Conservation (phyloP, 768 basidiomycete genomes). For the Mycena galopus region DNA sequence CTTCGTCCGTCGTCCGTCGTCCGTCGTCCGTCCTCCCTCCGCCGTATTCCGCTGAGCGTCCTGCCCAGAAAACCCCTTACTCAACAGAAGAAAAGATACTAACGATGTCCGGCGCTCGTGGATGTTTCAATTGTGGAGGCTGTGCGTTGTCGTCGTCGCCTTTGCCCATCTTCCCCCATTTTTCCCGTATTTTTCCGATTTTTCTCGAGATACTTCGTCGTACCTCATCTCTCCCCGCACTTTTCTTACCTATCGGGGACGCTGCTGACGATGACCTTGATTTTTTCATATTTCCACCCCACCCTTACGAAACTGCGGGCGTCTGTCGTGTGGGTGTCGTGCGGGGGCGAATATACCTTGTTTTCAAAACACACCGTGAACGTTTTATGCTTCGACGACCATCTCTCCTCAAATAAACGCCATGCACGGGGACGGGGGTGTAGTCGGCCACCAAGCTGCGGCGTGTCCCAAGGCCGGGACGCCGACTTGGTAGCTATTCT, state of each 20-base stretch:
- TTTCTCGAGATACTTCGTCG: too few species aligned
- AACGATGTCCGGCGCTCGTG: constrained; percentile 71
- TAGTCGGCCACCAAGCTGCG: constrained; percentile 89
- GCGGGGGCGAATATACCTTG: constrained; percentile 38
- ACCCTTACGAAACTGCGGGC: constrained; percentile 39
- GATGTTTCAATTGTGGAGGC: constrained; percentile 92
- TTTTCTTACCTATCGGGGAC: constrained; percentile 49
- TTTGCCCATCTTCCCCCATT: constrained; percentile 23
- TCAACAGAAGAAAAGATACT: constrained; percentile 6
- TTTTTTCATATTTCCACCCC: constrained; percentile 44
- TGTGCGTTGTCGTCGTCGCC: constrained; percentile 72
- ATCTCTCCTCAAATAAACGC: too few species aligned
- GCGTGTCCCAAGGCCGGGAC: constrained; percentile 89
- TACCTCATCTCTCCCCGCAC: not conserved
- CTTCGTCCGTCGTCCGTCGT: too few species aligned
- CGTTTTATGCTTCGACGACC: too few species aligned
- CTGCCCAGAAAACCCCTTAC: too few species aligned
- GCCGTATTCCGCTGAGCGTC: too few species aligned
- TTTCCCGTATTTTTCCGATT: constrained; percentile 33
- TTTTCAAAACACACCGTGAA: not conserved
- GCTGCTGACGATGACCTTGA: constrained; percentile 67
- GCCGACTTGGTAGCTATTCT: constrained; percentile 77
- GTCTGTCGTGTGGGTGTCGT: constrained; percentile 31
- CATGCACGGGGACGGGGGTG: not conserved
- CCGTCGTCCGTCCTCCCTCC: too few species aligned